Conservation (phyloP, 768 basidiomycete species). For the Rhizopogon salebrosus region DNA sequence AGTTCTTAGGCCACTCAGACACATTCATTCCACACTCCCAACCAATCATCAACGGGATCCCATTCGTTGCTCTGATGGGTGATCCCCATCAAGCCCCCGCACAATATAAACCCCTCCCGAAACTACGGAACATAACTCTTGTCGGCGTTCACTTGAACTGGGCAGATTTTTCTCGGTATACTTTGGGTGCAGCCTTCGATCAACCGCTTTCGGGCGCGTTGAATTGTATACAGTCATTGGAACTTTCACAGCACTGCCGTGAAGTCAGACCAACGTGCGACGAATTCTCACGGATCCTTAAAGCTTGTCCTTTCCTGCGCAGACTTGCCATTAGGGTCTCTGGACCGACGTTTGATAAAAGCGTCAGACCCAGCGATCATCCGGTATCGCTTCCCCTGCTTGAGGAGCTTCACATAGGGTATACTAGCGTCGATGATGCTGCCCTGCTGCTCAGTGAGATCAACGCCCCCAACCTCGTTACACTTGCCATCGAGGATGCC, state of each 20-base stretch:
- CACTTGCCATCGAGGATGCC: slow-evolving; percentile 41
- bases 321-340: slow-evolving; percentile 45
- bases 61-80: slow-evolving; percentile 16
- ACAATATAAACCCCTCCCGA: slow-evolving; percentile 29
- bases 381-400: slow-evolving; percentile 35
- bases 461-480: slow-evolving; percentile 32
- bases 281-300: slow-evolving; percentile 41
- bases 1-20: slow-evolving; percentile 42
- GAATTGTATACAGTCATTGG: slow-evolving; percentile 30
- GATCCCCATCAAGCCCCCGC: slow-evolving; percentile 1
- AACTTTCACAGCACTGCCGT: slow-evolving; percentile 47
- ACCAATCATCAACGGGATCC: slow-evolving; percentile 31
- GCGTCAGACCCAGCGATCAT: slow-evolving; percentile 11
- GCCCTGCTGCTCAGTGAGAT: slow-evolving; percentile 35
- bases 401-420: slow-evolving; percentile 37
- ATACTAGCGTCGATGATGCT: slow-evolving; percentile 35
- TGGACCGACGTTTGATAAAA: slow-evolving; percentile 28
- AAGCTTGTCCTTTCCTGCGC: slow-evolving; percentile 34
- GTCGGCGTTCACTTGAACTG: slow-evolving; percentile 57
- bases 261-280: slow-evolving; percentile 47
- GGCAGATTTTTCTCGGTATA: slow-evolving; percentile 34
- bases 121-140: slow-evolving; percentile 43
- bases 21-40: slow-evolving; percentile 38
- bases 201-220: slow-evolving; percentile 7
- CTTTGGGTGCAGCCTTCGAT: background rate